Evolutionary conservation across 2,329 filamentous ascomycete genomes (phyloP), one percentile per base, ranked within the genome.

Genomic region (Tolypocladium tropicale): DNA sequence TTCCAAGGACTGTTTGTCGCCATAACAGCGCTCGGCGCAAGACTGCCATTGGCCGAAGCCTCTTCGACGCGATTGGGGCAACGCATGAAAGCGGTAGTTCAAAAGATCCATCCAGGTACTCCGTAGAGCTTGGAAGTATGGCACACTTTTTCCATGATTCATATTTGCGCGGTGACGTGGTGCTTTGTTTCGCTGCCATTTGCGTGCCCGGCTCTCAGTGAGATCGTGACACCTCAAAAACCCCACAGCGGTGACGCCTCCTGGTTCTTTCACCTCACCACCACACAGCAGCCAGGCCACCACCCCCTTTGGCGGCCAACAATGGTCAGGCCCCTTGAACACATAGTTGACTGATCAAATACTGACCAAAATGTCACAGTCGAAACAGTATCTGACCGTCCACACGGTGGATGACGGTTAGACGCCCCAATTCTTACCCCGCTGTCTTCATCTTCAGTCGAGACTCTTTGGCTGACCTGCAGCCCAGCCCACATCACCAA

Each of bases 341-440:
- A 50, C 28, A n/a, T 33, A 6, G 11, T 18, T 6, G 14, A n/a
- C 2, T n/a, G n/a, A 21, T 6, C 18, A 34, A 21, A 55, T 25
- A 54, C 54, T 59, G 25, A 61, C 52, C n/a, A 14, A 14, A 14
- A 3, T 28, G 10, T 50, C 10, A 21, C 58, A 96, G 94, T 99
- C 94, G 56, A 97, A 97, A 77, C 94, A 97, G 86, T 99, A 96
- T 71, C 82, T 99, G 60, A 95, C 93, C 66, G 88, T 88, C 63
- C 90, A 96, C 72, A 93, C 91, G 48, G 83, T 96, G 70, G 89
- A 95, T 70, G 83, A 91, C 77, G 91, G 90, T 90, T 70, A 70
- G 77, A 68, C 55, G 54, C 51, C 49, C 30, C 41, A n/a, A 21
- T 23, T 16, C 43, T 33, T 52, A 68, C 66, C 69, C 70, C 59